Conservation (phyloP, 73 alveolate genomes). For the Urostyla sp. region DNA sequence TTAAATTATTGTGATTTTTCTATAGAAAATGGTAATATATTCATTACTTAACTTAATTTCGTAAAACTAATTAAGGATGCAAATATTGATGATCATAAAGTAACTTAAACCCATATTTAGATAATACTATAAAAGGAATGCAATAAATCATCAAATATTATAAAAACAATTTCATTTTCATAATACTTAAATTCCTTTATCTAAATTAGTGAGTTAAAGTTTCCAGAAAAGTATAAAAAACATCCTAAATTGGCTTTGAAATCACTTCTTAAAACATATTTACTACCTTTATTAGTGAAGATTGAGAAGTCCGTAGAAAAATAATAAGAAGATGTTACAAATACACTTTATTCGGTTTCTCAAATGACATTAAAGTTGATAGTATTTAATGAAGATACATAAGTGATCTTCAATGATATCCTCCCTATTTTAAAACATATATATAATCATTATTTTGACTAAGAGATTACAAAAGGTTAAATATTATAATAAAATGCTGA, state of each 20-base stretch:
- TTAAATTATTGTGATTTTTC: constrained; percentile 53
- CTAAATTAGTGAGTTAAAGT: constrained; percentile 13
- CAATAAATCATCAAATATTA: constrained; percentile 15
- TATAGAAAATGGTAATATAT: constrained; percentile 41
- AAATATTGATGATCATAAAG: constrained; percentile 18
- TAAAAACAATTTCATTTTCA: constrained; percentile 20
- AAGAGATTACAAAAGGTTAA: constrained; percentile 25
- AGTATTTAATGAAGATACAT: constrained; percentile 9
- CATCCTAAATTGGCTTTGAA: constrained; percentile 30
- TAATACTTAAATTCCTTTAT: constrained; percentile 26
- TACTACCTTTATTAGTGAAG: constrained; percentile 32
- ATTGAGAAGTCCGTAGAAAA: constrained; percentile 48
- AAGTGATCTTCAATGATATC: constrained; percentile 23
- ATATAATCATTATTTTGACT: constrained; percentile 26
- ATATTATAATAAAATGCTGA: background rate
- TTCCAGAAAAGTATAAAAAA: constrained; percentile 2
- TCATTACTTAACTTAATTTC: constrained; percentile 40
- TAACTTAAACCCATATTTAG: background rate
- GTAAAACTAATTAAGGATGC: constrained; percentile 42
- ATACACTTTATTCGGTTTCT: constrained; percentile 43
- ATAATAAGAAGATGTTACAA: constrained; percentile 16
- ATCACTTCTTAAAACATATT: constrained; percentile 13
- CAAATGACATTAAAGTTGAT: constrained; percentile 29
- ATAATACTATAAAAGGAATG: constrained; percentile 49
- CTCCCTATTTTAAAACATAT: constrained; percentile 19